A percentile compares a stretch with the other conserved stretches of the same genome.
phyloP scores from a whole-genome alignment of 169 alveolate genomes.

The Cryptosporidium canis region DNA sequence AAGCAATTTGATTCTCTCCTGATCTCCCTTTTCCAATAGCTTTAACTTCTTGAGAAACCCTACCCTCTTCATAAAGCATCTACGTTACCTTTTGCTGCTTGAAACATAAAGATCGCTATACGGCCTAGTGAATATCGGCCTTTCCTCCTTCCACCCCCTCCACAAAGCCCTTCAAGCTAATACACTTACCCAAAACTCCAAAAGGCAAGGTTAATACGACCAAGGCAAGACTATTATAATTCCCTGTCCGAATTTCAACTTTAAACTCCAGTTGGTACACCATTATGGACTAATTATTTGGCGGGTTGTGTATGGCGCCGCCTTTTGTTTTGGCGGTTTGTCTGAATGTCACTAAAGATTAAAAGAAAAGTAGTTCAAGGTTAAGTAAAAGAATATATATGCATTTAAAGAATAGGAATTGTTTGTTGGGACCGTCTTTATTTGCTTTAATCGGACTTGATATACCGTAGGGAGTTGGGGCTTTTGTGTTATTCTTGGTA shows the following conservation, averaged over 20 bases:
- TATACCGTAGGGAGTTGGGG: neutral
- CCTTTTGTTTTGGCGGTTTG: neutral
- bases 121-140: too few species aligned
- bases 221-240: too few species aligned
- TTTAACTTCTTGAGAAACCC: conserved; percentile 17
- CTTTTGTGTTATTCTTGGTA: neutral
- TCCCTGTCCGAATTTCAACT: too few species aligned
- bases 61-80: conserved; percentile 6
- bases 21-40: conserved; percentile 15
- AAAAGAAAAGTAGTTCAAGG: neutral
- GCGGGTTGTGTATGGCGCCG: neutral
- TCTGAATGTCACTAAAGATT: conserved; percentile 4
- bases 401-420: neutral
- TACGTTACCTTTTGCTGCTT: neutral
- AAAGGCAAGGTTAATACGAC: too few species aligned
- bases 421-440: neutral
- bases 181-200: too few species aligned
- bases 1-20: neutral
- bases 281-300: too few species aligned
- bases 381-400: neutral
- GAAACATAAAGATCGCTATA: neutral
- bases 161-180: too few species aligned
- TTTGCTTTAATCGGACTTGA: neutral
- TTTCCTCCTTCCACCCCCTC: too few species aligned
- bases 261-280: too few species aligned